Base-by-base conservation (phyloP, 2,329 filamentous ascomycete genomes). In the Paecilomyces fulvus region DNA sequence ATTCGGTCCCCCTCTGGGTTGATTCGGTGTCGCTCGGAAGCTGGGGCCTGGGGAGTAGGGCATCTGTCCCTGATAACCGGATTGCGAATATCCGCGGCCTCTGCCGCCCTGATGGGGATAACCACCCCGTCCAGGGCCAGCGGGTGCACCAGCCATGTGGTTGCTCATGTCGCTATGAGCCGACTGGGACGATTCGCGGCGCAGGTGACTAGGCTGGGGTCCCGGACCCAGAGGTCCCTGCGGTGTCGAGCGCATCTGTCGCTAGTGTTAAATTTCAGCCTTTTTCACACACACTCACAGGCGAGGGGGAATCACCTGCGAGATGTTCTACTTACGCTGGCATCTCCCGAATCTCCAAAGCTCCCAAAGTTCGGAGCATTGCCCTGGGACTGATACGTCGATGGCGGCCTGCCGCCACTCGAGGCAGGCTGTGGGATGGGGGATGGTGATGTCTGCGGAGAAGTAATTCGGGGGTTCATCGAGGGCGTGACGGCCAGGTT, bases 391-490 rank as follows among this genome's bases (percentile, higher is more conserved):
- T 86, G 81, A 61, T 90, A 81, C 61, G 83, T 83, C 31, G 90
- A 87, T 49, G 91, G 90, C 64, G 92, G 92, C 67, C 90, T 79
- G 55, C 86, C 90, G 64, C 91, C 90, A 67, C 91, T 94, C 31
- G 87, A 86, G 55, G 87, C 84, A 53, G 91, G 90, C 73, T 92
- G 89, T 30, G 94, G 92, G 65, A 97, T 97, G 3, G 94, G 94
- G 48, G 90, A 92, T 3, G 94, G 94, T 50, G 92, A 96, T 64
- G 88, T 87, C 52, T 89, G 86, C 5, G 94, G 94, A 50, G 92
- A 95, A 51, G 86, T 85, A 53, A 92, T 83, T 65, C 89, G 84
- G 60, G 88, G 87, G 68, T 89, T 86, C 57, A 74, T 78, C 69
- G 78, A 81, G 67, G 73, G 80, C 73, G 68, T 84, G 57, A 82